These are phyloP conservation scores for Kazachstania sp. DNA, from an alignment of 1,139 yeast genomes.

Conservation along the genomic window DNA sequence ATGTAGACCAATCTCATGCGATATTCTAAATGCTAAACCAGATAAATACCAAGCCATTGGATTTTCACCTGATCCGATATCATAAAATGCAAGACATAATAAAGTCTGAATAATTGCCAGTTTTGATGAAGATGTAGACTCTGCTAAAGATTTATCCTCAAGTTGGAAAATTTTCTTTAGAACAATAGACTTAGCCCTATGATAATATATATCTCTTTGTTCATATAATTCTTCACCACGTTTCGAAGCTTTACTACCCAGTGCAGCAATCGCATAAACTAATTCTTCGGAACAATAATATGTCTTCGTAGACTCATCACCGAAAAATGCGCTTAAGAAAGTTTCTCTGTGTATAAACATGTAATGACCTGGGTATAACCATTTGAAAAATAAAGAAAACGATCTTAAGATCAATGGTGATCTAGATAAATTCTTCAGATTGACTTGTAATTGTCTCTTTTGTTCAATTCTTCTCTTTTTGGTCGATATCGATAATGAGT, in stretches of 20 bases:
- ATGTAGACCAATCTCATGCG: slow-evolving; percentile 53
- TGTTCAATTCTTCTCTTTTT: slow-evolving; percentile 9
- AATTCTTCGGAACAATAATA: slow-evolving; percentile 45
- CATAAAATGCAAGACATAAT: slow-evolving; percentile 46
- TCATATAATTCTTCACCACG: slow-evolving; percentile 34
- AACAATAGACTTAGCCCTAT: slow-evolving; percentile 39
- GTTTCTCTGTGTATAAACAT: slow-evolving; percentile 56
- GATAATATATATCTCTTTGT: slow-evolving; percentile 39
- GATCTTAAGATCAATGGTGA: slow-evolving; percentile 35
- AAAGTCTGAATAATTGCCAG: slow-evolving; percentile 38
- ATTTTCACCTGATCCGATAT: slow-evolving; percentile 48
- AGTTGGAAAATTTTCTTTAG: slow-evolving; percentile 38
- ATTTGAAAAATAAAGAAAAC: slow-evolving; percentile 46
- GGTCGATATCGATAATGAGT: slow-evolving; percentile 16
- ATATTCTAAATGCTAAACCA: slow-evolving; percentile 56
- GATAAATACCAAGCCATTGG: slow-evolving; percentile 55
- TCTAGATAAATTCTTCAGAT: slow-evolving; percentile 45
- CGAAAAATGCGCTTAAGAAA: slow-evolving; percentile 46
- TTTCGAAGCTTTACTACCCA: slow-evolving; percentile 46
- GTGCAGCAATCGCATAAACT: slow-evolving; percentile 47
- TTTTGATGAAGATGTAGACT: slow-evolving; percentile 25
- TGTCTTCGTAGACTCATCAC: slow-evolving; percentile 36
- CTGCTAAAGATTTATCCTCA: slow-evolving; percentile 18
- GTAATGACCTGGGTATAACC: slow-evolving; percentile 57
- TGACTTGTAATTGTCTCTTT: slow-evolving; percentile 29